A percentile compares a stretch with the other conserved stretches of the same genome.
Conservation (phyloP, 2,329 filamentous ascomycete genomes). For the Elsinoe necatrix region DNA sequence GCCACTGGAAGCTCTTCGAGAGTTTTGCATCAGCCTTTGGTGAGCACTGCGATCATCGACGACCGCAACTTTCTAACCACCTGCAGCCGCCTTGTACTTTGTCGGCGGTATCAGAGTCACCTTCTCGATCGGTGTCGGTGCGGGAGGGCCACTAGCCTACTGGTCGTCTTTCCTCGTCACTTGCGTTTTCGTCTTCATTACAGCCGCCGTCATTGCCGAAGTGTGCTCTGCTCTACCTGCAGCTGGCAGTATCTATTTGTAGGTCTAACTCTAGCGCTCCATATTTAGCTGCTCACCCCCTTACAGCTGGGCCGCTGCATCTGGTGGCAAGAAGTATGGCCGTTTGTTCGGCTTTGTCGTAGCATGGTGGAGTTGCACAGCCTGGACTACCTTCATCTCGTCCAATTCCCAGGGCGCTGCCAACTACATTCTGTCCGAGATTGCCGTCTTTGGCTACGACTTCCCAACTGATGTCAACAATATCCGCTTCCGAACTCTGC, state of each 20-base stretch:
- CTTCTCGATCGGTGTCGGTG: conserved; percentile 54
- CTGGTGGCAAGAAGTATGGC: conserved; percentile 48
- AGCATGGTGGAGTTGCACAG: conserved; percentile 57
- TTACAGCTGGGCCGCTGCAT: conserved; percentile 48
- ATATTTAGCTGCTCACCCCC: neutral
- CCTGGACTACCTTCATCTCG: conserved; percentile 47
- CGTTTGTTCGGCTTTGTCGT: conserved; percentile 52
- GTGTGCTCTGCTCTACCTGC: conserved; percentile 52
- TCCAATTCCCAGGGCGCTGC: conserved; percentile 31
- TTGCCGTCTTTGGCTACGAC: conserved; percentile 48
- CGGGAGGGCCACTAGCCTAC: conserved; percentile 53
- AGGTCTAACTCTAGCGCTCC: neutral
- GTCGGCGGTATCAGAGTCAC: conserved; percentile 52
- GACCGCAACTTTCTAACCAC: conserved; percentile 16
- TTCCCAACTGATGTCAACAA: conserved; percentile 46
- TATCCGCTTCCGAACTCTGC: conserved; percentile 52
- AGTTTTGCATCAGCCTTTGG: conserved; percentile 54
- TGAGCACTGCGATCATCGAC: conserved; percentile 24
- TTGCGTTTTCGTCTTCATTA: conserved; percentile 53
- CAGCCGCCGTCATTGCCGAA: conserved; percentile 52
- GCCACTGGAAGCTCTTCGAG: conserved; percentile 50
- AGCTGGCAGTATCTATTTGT: conserved; percentile 51
- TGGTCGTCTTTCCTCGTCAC: conserved; percentile 55
- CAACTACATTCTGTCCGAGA: conserved; percentile 40
- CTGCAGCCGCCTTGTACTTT: conserved; percentile 51